A percentile compares a stretch with the other conserved stretches of the same genome.
These are phyloP conservation scores for Daphne laureola DNA, from an alignment of 441 rosid species.

Conservation along the genomic window DNA sequence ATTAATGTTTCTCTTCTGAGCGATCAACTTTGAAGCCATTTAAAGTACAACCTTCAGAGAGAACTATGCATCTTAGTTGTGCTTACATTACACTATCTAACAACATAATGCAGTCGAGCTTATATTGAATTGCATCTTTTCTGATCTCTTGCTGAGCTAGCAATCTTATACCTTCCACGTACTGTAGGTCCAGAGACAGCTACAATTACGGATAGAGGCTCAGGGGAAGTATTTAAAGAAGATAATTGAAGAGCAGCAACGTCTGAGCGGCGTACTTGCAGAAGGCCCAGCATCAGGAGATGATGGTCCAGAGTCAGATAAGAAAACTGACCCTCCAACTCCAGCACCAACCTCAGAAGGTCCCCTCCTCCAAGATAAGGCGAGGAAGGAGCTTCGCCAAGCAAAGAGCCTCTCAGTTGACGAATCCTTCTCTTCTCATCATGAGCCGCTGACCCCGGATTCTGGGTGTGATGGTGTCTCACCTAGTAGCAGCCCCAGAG, in stretches of 20 bases:
- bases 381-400: slow-evolving; percentile 49
- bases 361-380: slow-evolving; percentile 65
- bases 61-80: no score
- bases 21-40: no score
- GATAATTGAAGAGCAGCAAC: slow-evolving; percentile 97
- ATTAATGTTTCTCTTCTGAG: no score
- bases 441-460: slow-evolving; percentile 80
- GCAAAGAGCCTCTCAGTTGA: slow-evolving; percentile 74
- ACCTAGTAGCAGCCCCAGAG: slow-evolving; percentile 43
- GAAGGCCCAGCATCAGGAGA: slow-evolving; percentile 47
- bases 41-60: no score
- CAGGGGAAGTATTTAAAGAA: slow-evolving; percentile 95
- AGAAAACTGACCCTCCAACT: slow-evolving; percentile 76
- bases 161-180: slow-evolving; percentile 12
- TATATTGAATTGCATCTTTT: not conserved
- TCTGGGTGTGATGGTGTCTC: slow-evolving; percentile 53
- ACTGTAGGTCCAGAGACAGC: slow-evolving; percentile 89
- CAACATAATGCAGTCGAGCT: no score
- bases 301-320: slow-evolving; percentile 43
- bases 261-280: slow-evolving; percentile 61
- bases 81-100: no score
- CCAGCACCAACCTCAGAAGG: slow-evolving; percentile 83
- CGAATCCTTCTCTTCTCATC: slow-evolving; percentile 70
- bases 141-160: slow-evolving; percentile 7
- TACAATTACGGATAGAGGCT: slow-evolving; percentile 94